These are phyloP conservation scores for Alternaria triticina DNA, from an alignment of 2,329 filamentous ascomycete species.

Conservation along the genomic window DNA sequence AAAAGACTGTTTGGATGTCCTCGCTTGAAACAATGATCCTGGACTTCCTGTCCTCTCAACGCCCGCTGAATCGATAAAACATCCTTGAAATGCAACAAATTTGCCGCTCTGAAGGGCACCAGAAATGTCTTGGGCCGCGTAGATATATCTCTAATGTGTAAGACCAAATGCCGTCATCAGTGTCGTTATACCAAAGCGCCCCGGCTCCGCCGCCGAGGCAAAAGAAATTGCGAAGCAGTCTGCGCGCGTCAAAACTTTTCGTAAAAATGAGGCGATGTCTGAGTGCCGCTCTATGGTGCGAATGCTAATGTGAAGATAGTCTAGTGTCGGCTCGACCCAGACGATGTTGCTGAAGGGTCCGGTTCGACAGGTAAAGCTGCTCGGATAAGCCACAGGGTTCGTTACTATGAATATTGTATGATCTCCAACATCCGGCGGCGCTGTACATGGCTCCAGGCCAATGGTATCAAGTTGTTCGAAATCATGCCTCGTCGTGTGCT, in stretches of 20 bases:
- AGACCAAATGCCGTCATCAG: slow-evolving; percentile 18
- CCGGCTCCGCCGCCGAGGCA: slow-evolving; percentile 4
- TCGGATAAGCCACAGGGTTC: slow-evolving; percentile 1
- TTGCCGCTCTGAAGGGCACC: slow-evolving; percentile 2
- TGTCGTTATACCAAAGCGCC: slow-evolving; percentile 18
- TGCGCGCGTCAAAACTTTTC: slow-evolving; percentile 19
- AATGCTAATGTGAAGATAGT: slow-evolving; percentile 1
- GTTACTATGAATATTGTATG: not conserved
- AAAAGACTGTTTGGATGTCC: slow-evolving; percentile 2
- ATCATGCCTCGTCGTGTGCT: slow-evolving; percentile 48
- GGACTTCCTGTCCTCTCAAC: slow-evolving; percentile 11
- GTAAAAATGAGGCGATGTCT: slow-evolving; percentile 1
- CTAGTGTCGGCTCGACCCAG: not conserved
- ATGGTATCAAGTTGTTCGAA: not conserved
- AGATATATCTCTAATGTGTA: not conserved
- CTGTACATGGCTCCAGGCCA: slow-evolving; percentile 6
- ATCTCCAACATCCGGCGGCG: not conserved
- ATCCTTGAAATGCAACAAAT: slow-evolving; percentile 21
- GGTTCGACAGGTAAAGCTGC: slow-evolving; percentile 1
- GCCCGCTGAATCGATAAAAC: slow-evolving; percentile 17
- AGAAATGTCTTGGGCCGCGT: not conserved
- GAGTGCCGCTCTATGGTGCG: not conserved
- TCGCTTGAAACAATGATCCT: slow-evolving; percentile 6
- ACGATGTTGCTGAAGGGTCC: not conserved
- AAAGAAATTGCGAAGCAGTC: slow-evolving; percentile 11